A percentile compares a stretch with the other conserved stretches of the same genome.
Evolutionary conservation across 306 rosid genomes (phyloP).

Genomic region (Erythrophleum fordii): DNA sequence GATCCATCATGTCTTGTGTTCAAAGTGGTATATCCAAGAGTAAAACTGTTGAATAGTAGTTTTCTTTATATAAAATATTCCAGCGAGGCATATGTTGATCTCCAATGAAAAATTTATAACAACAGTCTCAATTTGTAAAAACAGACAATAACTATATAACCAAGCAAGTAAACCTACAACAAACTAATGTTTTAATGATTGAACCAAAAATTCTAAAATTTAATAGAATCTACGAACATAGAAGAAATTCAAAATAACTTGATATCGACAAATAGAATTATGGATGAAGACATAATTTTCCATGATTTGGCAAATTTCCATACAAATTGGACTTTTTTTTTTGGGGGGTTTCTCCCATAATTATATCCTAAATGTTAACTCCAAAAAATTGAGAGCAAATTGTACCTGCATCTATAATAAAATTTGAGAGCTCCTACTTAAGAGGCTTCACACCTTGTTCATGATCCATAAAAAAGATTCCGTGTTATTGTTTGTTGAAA

Average conservation of each 20-base stretch:
- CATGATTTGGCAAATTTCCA: constrained; percentile 10
- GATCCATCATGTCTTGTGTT: not conserved
- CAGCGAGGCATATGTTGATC: not conserved
- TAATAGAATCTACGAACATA: not conserved
- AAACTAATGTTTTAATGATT: not conserved
- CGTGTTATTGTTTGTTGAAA: constrained; percentile 27
- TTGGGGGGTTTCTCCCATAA: not conserved
- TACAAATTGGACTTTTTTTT: not conserved
- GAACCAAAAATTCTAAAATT: not conserved
- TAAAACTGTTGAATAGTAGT: not conserved
- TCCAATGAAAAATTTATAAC: not conserved
- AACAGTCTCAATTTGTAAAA: not conserved
- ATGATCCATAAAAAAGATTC: constrained; percentile 31
- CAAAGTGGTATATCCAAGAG: not conserved
- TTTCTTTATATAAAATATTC: not conserved
- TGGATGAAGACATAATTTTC: constrained; percentile 8
- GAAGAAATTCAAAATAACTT: constrained; percentile 11
- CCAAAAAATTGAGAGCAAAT: constrained; percentile 20
- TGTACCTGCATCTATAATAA: constrained; percentile 39
- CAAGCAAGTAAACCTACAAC: constrained; percentile 1
- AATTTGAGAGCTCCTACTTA: constrained; percentile 46
- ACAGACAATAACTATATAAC: not conserved
- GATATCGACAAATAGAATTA: not conserved
- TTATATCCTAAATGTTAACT: not conserved
- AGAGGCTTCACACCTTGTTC: constrained; percentile 72